A percentile compares a stretch with the other conserved stretches of the same genome.
Evolutionary conservation across 352 stramenopile genomes (phyloP).

Genomic region (Phytophthora parvispora): DNA sequence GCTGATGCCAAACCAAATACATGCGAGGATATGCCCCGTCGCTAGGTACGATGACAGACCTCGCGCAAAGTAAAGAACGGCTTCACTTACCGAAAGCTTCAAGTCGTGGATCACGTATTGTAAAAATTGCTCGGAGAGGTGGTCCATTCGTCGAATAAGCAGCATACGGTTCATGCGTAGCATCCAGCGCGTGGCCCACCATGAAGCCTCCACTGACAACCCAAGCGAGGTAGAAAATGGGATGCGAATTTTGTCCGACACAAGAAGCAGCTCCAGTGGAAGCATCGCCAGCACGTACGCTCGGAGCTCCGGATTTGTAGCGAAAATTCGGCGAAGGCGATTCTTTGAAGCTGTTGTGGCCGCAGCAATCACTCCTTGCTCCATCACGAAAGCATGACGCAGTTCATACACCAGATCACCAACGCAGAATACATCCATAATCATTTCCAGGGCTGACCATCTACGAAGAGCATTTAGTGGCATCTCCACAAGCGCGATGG

Average conservation of each 20-base stretch:
- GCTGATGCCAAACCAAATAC: constrained; percentile 59
- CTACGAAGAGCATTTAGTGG: constrained; percentile 11
- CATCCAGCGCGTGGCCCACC: constrained; percentile 49
- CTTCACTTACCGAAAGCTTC: constrained; percentile 53
- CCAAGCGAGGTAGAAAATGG: not conserved
- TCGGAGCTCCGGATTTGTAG: too few species aligned
- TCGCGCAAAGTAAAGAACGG: constrained; percentile 49
- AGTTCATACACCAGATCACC: constrained; percentile 43
- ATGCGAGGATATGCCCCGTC: constrained; percentile 68
- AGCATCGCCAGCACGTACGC: constrained; percentile 45
- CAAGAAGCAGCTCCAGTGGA: constrained; percentile 54
- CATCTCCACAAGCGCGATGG: constrained; percentile 41
- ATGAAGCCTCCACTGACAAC: constrained; percentile 3
- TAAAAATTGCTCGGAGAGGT: constrained; percentile 54
- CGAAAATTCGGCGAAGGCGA: not conserved
- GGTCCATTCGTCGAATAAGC: constrained; percentile 38
- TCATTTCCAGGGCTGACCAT: constrained; percentile 56
- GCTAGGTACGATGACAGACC: constrained; percentile 52
- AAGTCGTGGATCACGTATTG: constrained; percentile 69
- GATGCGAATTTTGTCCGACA: too few species aligned
- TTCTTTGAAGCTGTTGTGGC: not conserved
- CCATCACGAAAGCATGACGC: not conserved
- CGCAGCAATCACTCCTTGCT: not conserved
- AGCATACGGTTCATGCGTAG: constrained; percentile 65
- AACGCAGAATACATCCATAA: constrained; percentile 52